Evolutionary conservation across 306 rosid genomes (phyloP), one percentile per base, ranked within the genome.

Genomic region (Castanea crenata): DNA sequence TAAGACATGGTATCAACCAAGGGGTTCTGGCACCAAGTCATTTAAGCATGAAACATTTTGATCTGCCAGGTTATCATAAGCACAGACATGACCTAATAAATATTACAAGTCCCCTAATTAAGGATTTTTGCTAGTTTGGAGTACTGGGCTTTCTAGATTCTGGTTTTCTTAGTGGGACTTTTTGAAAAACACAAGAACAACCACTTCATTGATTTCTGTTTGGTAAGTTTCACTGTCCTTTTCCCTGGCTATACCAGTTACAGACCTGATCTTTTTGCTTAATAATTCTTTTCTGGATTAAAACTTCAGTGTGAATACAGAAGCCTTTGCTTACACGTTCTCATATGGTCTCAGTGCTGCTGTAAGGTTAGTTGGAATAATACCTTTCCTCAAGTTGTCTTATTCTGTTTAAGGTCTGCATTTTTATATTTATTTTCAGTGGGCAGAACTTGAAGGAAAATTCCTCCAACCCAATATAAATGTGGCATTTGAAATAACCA

Each of bases 321-420:
- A 91, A 87, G 70, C 86, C 52, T 84, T 91, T 52, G 89, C 90
- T 3, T 92, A 80, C 86, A 87, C 89, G 94, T 76, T 88, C 67
- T 72, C 89, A 6, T 89, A 85, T 81, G 97, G 98, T 70, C 97
- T 92, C 34, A 86, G 92, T 81, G 94, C 97, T 2, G 90, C 94
- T 74, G 93, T 93, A 35, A 91, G 97, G 95, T 92, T 69, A 61
- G 83, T 81, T 55, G 5, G 61, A 54, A 49, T 9, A 67, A 76
- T 57, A 76, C 27, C 69, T 71, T 73, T 55, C 32, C 55, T 9
- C 9, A 51, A 38, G 51, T 44, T 57, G 41, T 62, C 54, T 31
- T 71, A 12, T 19, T 77, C 54, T 14, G 0, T 64, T 38, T 15
- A 14, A 16, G n/a, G 18, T 11, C 21, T 29, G 11, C 2, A 16